Conservation (phyloP, 345 rosid genomes). For the Hibiscus mutabilis region DNA sequence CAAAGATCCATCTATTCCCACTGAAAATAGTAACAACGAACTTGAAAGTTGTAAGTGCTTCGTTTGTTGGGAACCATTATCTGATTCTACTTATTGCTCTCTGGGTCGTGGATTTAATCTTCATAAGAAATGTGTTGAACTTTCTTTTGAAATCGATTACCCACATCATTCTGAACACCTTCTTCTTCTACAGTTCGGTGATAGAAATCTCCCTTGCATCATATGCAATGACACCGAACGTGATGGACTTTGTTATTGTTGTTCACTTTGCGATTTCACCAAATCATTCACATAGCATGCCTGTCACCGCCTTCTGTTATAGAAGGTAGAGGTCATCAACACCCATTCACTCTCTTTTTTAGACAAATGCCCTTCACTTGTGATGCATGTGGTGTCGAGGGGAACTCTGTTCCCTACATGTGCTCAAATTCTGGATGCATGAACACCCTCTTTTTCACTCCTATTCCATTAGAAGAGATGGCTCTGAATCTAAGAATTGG, state of each 20-base stretch:
- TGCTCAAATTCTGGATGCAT: background rate
- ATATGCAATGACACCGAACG: background rate
- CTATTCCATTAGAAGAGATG: background rate
- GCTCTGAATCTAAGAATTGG: background rate
- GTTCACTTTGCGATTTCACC: background rate
- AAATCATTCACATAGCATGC: no score
- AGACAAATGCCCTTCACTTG: no score
- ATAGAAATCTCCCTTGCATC: background rate
- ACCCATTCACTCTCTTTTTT: background rate
- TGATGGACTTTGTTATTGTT: background rate
- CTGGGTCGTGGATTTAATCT: background rate
- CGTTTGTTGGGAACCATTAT: background rate
- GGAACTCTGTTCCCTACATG: background rate
- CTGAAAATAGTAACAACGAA: background rate
- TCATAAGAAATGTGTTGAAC: slow-evolving; percentile 1
- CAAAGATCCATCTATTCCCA: background rate
- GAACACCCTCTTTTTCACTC: background rate
- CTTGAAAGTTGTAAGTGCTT: background rate
- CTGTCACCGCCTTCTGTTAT: background rate
- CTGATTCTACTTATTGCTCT: background rate
- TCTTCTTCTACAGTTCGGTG: background rate
- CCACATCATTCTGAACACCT: slow-evolving; percentile 5
- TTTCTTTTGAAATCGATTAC: background rate
- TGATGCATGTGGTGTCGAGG: background rate
- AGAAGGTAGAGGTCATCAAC: no score